Base-by-base conservation (phyloP, 345 rosid genomes). In the Aethionema arabicum region DNA sequence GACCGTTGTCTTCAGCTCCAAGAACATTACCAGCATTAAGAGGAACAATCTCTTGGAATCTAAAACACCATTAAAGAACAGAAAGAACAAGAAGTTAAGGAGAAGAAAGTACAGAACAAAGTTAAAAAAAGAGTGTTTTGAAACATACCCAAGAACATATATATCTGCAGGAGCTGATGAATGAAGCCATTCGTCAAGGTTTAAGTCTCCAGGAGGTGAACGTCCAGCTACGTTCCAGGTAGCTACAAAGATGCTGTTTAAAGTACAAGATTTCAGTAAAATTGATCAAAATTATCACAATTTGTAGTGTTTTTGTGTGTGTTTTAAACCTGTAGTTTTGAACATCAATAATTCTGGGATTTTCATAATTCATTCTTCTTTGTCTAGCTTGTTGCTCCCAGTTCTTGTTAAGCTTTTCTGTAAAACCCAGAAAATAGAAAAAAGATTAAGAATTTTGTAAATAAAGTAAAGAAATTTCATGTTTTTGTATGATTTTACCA, bases 41-140 rank as follows among this genome's bases (percentile, higher is more conserved):
- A 74, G 99, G 99, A 68, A 90, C 99, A 50, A 93, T 85, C 83
- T 93, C 99, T 78, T 93, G 99, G 78, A 93, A 93, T 56, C 98
- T 92, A 72, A 45, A 53, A 5, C 6, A 2, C 39, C 14, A 52
- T 21, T 21, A 21, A 21, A 21, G 27, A 21, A 21, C 27, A 21
- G 27, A 21, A 21, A 21, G 29, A 51, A 41, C 11, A 38, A 47
- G 48, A 56, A 14, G 35, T 5, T 56, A 8, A 56, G 32, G 2
- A 35, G 31, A 47, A 8, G 61, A 67, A 58, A 78, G 57, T 11
- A 54, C 11, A 12, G 9, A 50, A 4, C 40, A 67, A 56, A 67
- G 14, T 8, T 42, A 61, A 41, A 54, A 54, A 12, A 11, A 44
- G 39, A 13, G 46, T 41, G 30, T 13, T 16, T 16, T 2, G 38